Evolutionary conservation across 192 early-diverging fungal species (phyloP), one percentile per base, ranked within the genome.

Genomic region (Lunasporangiospora selenospora): DNA sequence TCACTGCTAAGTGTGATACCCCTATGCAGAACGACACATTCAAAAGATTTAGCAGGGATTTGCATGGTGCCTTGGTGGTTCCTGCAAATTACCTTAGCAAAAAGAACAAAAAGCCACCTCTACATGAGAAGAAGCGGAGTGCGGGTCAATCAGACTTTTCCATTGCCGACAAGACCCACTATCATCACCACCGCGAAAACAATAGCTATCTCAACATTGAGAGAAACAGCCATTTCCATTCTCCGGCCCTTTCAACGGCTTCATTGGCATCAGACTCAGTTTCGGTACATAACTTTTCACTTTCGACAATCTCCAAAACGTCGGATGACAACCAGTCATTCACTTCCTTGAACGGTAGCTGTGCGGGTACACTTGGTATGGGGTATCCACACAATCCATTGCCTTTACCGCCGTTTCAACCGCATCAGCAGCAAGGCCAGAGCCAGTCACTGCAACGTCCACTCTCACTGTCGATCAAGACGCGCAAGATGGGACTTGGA

Each of bases 301-400:
- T 73, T 43, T 73, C 69, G 6, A 73, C 67, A 5, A 48, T 71
- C 26, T 56, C 58, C 37, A 71, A 71, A 29, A 49, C 58, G 9
- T 71, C 67, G 16, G 67, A 71, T n/a, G 67, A 61, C 38, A 71
- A 62, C 15, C 58, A 32, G 5, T 71, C 67, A 10, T 62, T 71
- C 53, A 71, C 53, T 15, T 71, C 64, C 12, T 51, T 39, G 0
- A 71, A 62, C 34, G 67, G 67, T 4, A 51, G 61, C 1, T 53
- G 16, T 18, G 13, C 18, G 0, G 52, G 53, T 1, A n/a, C n/a
- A n/a, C n/a, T n/a, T n/a, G n/a, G n/a, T n/a, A n/a, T n/a, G n/a
- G n/a, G n/a, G n/a, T n/a, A n/a, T n/a, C n/a, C n/a, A n/a, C n/a
- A n/a, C n/a, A n/a, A n/a, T n/a, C n/a, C n/a, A n/a, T n/a, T n/a